These are phyloP conservation scores for Arabis alpina DNA, from an alignment of 345 rosid genomes.

Conservation along the genomic window DNA sequence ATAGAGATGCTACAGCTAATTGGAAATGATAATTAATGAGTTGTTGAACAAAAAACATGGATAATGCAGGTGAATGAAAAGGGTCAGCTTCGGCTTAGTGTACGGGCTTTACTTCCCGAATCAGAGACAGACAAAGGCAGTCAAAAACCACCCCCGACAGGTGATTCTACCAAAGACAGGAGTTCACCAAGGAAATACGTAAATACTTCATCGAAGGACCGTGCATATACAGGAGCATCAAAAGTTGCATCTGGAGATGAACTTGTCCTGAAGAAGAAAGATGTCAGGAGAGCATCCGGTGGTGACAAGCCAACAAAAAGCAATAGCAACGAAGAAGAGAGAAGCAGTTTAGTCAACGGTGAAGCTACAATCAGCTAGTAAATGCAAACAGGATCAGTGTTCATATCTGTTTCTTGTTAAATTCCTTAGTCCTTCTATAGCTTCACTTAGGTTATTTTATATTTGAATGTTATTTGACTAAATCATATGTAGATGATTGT, in stretches of 20 bases:
- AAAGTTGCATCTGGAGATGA: conserved; percentile 49
- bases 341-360: conserved; percentile 60
- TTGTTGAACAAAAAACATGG: conserved; percentile 32
- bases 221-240: conserved; percentile 45
- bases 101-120: conserved; percentile 80
- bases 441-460: conserved; percentile 1
- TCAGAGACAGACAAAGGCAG: conserved; percentile 50
- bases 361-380: conserved; percentile 61
- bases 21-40: conserved; percentile 12
- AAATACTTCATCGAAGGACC: conserved; percentile 44
- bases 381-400: conserved; percentile 30
- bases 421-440: conserved; percentile 7
- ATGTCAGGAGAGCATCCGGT: conserved; percentile 51
- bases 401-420: conserved; percentile 24
- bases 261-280: conserved; percentile 58
- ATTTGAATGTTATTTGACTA: background rate
- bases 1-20: conserved; percentile 7
- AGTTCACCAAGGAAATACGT: conserved; percentile 44
- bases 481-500: conserved; percentile 14
- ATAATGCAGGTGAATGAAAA: conserved; percentile 80
- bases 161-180: conserved; percentile 48
- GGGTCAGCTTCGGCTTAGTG: conserved; percentile 97
- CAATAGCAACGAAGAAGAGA: conserved; percentile 48
- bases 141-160: conserved; percentile 41
- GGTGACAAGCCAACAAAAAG: conserved; percentile 54